Evolutionary conservation across 139 green algal species (phyloP), one percentile per base, ranked within the genome.

Genomic region (Tetradesmus lagerheimii): DNA sequence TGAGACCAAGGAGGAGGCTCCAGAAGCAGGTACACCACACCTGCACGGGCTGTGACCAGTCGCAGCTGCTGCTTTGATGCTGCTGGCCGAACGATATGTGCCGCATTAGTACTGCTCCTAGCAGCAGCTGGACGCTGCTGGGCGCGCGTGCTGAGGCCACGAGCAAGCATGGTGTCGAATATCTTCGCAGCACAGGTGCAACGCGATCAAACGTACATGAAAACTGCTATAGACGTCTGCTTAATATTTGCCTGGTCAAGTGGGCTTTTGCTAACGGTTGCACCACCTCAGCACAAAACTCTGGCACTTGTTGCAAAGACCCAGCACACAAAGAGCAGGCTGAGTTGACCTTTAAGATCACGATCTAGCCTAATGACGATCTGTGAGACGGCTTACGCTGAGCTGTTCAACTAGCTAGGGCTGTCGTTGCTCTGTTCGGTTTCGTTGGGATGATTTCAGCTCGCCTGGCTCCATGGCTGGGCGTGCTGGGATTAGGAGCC

Each of bases 401-500:
- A 71, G 57, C 57, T 71, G 57, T 71, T 71, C 57, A 31, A n/a
- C 25, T 31, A n/a, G 57, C 25, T 71, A 71, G 57, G 57, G 57
- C 57, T 71, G 57, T 71, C 57, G 57, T 71, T 71, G 57, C 57
- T 64, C 50, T 4, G 57, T n/a, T 43, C 76, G 23, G 76, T 43
- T n/a, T n/a, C 76, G 76, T n/a, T 43, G 76, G 20, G 25, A 90
- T 90, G 86, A 29, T 90, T 25, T 53, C 31, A 14, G 71, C 75
- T 8, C n/a, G 20, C 1, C 14, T 74, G 35, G 34, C 74, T 4
- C 85, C 86, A 62, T 83, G 75, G 74, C 43, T 83, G 39, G 87
- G 67, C 16, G 57, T 91, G 8, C 62, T 91, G 15, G 87, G 87
- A 18, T 11, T 83, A 15, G 87, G 87, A 9, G 87, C 79, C 15